A percentile compares a stretch with the other conserved stretches of the same genome.
phyloP scores from a whole-genome alignment of 2,329 filamentous ascomycete genomes.

The Ceratocystis alfenasii region DNA sequence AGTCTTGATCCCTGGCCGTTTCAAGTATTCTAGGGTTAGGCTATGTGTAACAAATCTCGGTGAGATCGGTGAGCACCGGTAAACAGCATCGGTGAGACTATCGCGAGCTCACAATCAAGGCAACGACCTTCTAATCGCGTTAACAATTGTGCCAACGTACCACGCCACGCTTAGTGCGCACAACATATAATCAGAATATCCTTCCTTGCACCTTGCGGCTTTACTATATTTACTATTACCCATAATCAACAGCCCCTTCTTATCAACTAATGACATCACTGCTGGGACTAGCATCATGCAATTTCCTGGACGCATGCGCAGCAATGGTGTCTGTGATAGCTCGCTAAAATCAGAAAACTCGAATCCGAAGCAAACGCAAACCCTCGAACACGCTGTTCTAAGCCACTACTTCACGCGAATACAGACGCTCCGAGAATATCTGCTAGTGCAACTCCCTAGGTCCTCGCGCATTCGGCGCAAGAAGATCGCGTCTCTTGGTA shows the following conservation, averaged over 20 bases:
- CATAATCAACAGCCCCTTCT: neutral
- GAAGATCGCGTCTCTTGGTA: slow-evolving; percentile 41
- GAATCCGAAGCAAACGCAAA: neutral
- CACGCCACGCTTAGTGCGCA: too few relatives aligned
- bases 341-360: neutral
- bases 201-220: neutral
- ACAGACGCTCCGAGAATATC: slow-evolving; percentile 56
- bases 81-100: neutral
- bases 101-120: neutral
- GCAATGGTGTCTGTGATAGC: neutral
- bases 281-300: neutral
- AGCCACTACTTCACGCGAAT: slow-evolving; percentile 50
- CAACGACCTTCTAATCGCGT: neutral
- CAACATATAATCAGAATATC: neutral
- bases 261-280: neutral
- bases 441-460: slow-evolving; percentile 53
- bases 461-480: slow-evolving; percentile 51
- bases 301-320: neutral
- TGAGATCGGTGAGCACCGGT: neutral
- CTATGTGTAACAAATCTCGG: slow-evolving; percentile 9
- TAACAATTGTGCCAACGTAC: too few relatives aligned
- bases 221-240: neutral
- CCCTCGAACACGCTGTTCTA: slow-evolving; percentile 12
- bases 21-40: neutral
- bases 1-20: neutral